Percentiles rank a stretch among this genome's conserved stretches.
Conservation (phyloP, 208 protist genomes). For the Trichomonas tenax region DNA sequence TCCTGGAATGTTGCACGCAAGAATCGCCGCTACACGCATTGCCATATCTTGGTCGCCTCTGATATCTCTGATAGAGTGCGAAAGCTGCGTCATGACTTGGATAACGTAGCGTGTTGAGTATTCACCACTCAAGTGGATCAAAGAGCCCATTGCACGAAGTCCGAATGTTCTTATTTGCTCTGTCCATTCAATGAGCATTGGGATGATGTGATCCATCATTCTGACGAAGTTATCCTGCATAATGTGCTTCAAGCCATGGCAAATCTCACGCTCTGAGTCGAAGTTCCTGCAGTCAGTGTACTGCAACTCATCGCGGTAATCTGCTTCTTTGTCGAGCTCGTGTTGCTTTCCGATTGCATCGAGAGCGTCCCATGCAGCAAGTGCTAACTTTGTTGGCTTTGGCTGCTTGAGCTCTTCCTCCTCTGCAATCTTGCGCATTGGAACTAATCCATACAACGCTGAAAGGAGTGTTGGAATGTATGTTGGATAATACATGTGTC, state of each 20-base stretch:
- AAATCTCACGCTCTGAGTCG: neutral
- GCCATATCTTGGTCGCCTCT: neutral
- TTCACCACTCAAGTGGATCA: neutral
- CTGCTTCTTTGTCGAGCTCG: neutral
- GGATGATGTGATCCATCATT: neutral
- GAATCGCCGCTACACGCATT: neutral
- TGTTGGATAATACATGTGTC: neutral
- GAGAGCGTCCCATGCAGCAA: neutral
- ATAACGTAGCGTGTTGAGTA: neutral
- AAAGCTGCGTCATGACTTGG: neutral
- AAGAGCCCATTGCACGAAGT: neutral
- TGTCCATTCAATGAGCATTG: neutral
- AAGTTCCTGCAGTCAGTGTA: neutral
- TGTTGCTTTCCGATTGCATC: conserved; percentile 6
- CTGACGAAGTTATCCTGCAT: neutral
- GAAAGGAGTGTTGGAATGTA: neutral
- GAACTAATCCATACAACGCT: neutral
- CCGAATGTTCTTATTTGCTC: neutral
- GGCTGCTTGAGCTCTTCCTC: neutral
- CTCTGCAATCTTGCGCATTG: neutral
- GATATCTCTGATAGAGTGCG: neutral
- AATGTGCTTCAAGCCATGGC: neutral
- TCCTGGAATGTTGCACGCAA: neutral
- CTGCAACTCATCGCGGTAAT: neutral
- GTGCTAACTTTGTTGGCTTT: neutral